Evolutionary conservation across 208 protist species (phyloP).

Genomic region (Leishmania gerbilli): DNA sequence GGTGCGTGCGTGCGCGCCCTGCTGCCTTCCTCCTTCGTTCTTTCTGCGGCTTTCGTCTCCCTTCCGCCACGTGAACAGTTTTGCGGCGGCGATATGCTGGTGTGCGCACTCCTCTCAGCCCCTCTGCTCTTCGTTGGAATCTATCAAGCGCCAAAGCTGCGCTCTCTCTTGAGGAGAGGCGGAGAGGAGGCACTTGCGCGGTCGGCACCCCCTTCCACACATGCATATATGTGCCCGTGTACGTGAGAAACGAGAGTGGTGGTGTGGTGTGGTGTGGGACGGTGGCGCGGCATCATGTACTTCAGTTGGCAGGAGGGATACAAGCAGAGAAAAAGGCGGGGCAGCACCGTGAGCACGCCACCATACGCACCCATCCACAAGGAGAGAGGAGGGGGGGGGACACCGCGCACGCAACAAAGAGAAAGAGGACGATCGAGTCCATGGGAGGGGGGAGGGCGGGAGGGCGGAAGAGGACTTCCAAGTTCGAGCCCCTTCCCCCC

Average conservation of each 20-base stretch:
- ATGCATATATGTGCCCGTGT: neutral
- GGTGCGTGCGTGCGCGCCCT: neutral
- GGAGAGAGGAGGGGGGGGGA: neutral
- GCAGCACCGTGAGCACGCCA: neutral
- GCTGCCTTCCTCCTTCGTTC: too few relatives aligned
- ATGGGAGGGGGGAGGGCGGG: too few relatives aligned
- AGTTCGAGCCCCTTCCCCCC: too few relatives aligned
- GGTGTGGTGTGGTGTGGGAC: neutral
- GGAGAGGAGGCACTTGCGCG: neutral
- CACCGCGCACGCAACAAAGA: neutral
- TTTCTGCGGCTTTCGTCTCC: too few relatives aligned
- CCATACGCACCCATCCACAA: neutral
- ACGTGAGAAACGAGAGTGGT: neutral
- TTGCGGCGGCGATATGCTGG: neutral
- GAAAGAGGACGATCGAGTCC: too few relatives aligned
- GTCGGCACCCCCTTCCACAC: neutral
- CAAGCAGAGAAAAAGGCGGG: neutral
- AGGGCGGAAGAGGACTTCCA: too few relatives aligned
- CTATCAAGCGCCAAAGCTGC: neutral
- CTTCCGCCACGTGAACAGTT: too few relatives aligned
- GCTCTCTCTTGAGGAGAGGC: neutral
- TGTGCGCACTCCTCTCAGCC: neutral
- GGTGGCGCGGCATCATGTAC: neutral
- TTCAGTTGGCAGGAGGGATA: neutral
- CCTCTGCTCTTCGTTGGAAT: neutral